Evolutionary conservation across 2,329 filamentous ascomycete genomes (phyloP).

Genomic region (Aspergillus transmontanensis): DNA sequence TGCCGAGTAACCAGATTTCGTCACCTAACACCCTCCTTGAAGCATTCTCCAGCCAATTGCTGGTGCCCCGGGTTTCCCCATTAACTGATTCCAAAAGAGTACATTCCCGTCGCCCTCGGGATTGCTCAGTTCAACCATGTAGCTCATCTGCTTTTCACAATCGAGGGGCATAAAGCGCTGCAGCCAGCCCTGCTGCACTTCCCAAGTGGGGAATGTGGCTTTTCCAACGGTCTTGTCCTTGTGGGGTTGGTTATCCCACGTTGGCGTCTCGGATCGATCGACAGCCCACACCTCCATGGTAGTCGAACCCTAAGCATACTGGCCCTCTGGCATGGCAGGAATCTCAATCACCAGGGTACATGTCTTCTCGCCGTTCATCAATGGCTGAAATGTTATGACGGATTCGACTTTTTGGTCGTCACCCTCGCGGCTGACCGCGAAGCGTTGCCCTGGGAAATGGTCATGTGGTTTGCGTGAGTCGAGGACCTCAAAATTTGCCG

Average conservation of each 20-base stretch:
- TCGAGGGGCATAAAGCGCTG: neutral
- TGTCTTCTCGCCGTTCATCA: neutral
- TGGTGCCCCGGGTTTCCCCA: neutral
- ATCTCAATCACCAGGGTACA: neutral
- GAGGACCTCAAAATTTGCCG: neutral
- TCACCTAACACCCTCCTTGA: neutral
- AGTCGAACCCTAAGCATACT: neutral
- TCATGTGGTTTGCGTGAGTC: neutral
- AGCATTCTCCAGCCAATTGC: conserved; percentile 2
- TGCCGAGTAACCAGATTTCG: neutral
- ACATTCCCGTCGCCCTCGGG: neutral
- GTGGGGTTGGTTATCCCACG: neutral
- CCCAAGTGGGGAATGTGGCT: neutral
- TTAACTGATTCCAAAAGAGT: neutral
- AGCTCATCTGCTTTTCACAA: neutral
- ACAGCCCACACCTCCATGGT: neutral
- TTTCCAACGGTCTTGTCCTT: neutral
- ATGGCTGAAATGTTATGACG: neutral
- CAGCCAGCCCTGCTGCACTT: neutral
- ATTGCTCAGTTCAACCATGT: neutral
- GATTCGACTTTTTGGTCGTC: neutral
- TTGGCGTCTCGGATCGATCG: neutral
- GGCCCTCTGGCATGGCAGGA: neutral
- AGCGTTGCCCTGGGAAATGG: neutral
- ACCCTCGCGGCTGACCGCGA: neutral